phyloP scores from a whole-genome alignment of 2,329 filamentous ascomycete genomes.

The Didymellaceae sp. region DNA sequence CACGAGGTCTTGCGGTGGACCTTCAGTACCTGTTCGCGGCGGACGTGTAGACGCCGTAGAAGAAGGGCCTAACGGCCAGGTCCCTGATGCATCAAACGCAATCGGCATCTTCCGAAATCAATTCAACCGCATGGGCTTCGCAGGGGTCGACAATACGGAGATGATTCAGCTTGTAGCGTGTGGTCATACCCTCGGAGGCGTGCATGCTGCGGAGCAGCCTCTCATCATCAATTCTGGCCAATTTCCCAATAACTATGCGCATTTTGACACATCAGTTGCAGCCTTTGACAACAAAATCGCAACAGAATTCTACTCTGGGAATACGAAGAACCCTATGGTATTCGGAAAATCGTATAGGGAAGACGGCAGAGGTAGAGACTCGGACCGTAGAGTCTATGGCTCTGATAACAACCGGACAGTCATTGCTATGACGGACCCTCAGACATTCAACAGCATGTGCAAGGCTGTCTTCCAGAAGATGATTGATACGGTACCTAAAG shows the following conservation, averaged over 20 bases:
- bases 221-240: slow-evolving; percentile 58
- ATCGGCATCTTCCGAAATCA: slow-evolving; percentile 60
- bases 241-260: slow-evolving; percentile 44
- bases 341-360: slow-evolving; percentile 54
- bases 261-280: slow-evolving; percentile 52
- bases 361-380: slow-evolving; percentile 54
- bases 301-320: slow-evolving; percentile 63
- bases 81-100: slow-evolving; percentile 65
- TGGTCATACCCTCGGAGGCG: slow-evolving; percentile 67
- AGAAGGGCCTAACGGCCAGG: slow-evolving; percentile 56
- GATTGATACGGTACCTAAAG: slow-evolving; percentile 65
- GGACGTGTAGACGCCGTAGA: slow-evolving; percentile 63
- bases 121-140: slow-evolving; percentile 66
- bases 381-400: slow-evolving; percentile 64
- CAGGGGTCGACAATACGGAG: slow-evolving; percentile 48
- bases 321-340: slow-evolving; percentile 62
- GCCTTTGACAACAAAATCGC: slow-evolving; percentile 64
- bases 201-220: slow-evolving; percentile 62
- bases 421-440: slow-evolving; percentile 53
- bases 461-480: slow-evolving; percentile 62
- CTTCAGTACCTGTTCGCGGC: slow-evolving; percentile 59
- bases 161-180: slow-evolving; percentile 69
- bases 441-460: slow-evolving; percentile 58
- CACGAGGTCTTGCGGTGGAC: slow-evolving; percentile 66
- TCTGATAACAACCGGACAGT: slow-evolving; percentile 65